Evolutionary conservation across 768 basidiomycete genomes (phyloP).

Genomic region (Kwoniella sp.): DNA sequence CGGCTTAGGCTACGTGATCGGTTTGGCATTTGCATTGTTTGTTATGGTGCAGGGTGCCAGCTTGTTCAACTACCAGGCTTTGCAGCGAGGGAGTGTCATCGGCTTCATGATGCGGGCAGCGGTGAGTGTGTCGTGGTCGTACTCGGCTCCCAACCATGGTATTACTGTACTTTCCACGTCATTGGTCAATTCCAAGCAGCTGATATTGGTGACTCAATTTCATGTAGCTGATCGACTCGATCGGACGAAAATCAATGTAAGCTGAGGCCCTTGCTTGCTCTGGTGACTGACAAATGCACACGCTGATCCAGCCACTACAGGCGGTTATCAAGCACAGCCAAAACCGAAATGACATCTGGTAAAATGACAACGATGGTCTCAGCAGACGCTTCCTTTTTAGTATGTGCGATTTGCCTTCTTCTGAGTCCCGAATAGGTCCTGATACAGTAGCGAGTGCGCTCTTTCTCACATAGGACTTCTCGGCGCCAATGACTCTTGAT

Average conservation of each 20-base stretch:
- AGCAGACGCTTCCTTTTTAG: slow-evolving; percentile 18
- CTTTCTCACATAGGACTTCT: too few relatives aligned
- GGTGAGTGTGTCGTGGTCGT: background rate
- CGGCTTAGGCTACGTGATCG: slow-evolving; percentile 64
- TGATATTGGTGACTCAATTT: background rate
- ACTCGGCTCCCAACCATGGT: too few relatives aligned
- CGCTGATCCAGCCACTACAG: slow-evolving; percentile 11
- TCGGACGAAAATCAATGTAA: background rate
- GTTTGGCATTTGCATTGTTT: slow-evolving; percentile 4
- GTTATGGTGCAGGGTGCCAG: slow-evolving; percentile 11
- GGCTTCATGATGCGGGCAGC: slow-evolving; percentile 27
- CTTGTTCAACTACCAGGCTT: slow-evolving; percentile 22
- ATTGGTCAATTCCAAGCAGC: too few relatives aligned
- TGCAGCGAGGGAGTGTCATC: slow-evolving; percentile 24
- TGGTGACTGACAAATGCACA: background rate
- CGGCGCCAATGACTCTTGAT: slow-evolving; percentile 26
- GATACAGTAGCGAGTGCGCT: too few relatives aligned
- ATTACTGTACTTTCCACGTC: too few relatives aligned
- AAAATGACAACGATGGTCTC: slow-evolving; percentile 73
- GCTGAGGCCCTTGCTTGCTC: background rate
- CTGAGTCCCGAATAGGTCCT: background rate
- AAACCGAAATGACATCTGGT: slow-evolving; percentile 65
- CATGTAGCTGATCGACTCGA: background rate
- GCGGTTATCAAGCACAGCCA: slow-evolving; percentile 65
- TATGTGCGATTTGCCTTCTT: background rate